A percentile compares a stretch with the other conserved stretches of the same genome.
phyloP scores from a whole-genome alignment of 2,329 filamentous ascomycete species.

The Colletotrichum spaethianum region DNA sequence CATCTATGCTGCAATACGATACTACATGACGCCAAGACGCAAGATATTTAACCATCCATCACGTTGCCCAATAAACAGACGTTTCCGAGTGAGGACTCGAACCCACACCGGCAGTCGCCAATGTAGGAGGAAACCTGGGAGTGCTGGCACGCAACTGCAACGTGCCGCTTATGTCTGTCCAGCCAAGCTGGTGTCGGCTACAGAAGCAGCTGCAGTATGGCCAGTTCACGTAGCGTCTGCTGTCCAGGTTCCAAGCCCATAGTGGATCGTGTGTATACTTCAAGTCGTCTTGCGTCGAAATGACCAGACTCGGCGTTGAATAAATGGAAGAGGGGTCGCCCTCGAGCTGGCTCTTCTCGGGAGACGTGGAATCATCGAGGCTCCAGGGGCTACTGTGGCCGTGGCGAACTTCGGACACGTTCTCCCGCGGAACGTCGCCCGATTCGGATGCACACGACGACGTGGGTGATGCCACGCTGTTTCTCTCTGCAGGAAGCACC shows the following conservation, averaged over 20 bases:
- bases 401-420: background rate
- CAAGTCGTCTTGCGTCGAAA: background rate
- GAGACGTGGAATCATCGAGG: background rate
- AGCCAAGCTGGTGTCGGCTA: background rate
- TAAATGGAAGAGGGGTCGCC: background rate
- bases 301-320: background rate
- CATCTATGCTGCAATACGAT: background rate
- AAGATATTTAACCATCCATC: background rate
- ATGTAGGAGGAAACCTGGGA: background rate
- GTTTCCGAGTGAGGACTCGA: background rate
- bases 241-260: slow-evolving; percentile 1
- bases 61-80: background rate
- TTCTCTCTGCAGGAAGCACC: background rate
- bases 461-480: background rate
- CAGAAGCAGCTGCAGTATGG: slow-evolving; percentile 11
- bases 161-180: background rate
- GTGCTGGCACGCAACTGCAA: background rate
- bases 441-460: background rate
- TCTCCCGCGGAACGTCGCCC: background rate
- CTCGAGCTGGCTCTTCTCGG: background rate
- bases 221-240: background rate
- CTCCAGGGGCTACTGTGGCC: background rate
- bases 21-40: background rate
- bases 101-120: background rate
- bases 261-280: background rate